Conservation (phyloP, 2,329 filamentous ascomycete genomes). For the Amesomyces nigricolor region DNA sequence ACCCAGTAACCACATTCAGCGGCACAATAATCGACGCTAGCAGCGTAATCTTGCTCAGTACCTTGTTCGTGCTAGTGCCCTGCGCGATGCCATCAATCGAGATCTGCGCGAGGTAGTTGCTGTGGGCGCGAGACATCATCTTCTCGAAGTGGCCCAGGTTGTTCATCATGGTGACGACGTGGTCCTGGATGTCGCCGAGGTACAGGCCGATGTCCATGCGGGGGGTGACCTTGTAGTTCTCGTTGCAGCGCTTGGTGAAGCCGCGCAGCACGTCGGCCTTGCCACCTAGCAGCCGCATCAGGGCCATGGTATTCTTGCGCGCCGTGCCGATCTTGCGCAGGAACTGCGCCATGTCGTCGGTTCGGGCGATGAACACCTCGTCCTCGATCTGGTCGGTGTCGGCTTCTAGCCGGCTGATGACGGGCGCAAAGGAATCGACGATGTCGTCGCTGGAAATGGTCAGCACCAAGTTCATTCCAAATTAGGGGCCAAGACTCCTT, state of each 20-base stretch:
- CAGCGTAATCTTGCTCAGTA: slow-evolving; percentile 91
- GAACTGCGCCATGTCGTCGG: slow-evolving; percentile 83
- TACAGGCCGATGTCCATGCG: slow-evolving; percentile 96
- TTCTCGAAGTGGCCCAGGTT: slow-evolving; percentile 96
- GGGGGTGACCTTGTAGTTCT: slow-evolving; percentile 91
- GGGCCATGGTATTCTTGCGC: slow-evolving; percentile 88
- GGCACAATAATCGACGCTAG: slow-evolving; percentile 94
- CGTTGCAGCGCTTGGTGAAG: slow-evolving; percentile 98
- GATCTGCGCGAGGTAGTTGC: slow-evolving; percentile 92
- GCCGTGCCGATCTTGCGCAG: slow-evolving; percentile 82
- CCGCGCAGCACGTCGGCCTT: slow-evolving; percentile 98
- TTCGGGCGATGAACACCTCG: slow-evolving; percentile 84
- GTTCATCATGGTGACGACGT: slow-evolving; percentile 98
- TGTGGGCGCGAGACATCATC: slow-evolving; percentile 88
- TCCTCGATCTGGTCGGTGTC: slow-evolving; percentile 94
- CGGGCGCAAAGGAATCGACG: slow-evolving; percentile 88
- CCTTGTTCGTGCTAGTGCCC: slow-evolving; percentile 81
- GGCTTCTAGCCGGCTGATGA: slow-evolving; percentile 78
- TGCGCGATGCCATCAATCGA: slow-evolving; percentile 86
- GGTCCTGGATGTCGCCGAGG: slow-evolving; percentile 94
- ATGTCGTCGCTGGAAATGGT: slow-evolving; percentile 72
- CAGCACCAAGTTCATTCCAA: slow-evolving; percentile 19
- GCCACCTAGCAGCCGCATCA: slow-evolving; percentile 87
- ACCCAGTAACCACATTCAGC: slow-evolving; percentile 81
- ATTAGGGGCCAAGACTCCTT: slow-evolving; percentile 34